Percentiles rank a stretch among this genome's conserved stretches.
Conservation (phyloP, 306 rosid genomes). For the Begonia masoniana region DNA sequence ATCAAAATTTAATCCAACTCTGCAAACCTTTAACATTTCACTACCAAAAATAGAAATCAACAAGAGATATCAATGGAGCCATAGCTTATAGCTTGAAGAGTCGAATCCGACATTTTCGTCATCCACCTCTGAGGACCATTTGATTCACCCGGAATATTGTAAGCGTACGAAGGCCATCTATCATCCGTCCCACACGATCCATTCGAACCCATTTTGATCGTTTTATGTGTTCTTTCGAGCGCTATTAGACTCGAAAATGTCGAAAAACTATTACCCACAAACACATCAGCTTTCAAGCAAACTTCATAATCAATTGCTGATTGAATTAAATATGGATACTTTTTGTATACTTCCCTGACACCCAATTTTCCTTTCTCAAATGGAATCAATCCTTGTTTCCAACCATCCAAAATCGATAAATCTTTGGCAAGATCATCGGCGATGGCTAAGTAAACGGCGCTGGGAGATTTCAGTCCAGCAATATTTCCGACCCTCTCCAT, state of each 20-base stretch:
- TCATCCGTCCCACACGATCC: slow-evolving; percentile 34
- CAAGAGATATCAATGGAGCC: slow-evolving; percentile 56
- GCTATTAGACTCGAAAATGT: slow-evolving; percentile 82
- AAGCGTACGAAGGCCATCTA: slow-evolving; percentile 81
- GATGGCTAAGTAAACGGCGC: slow-evolving; percentile 58
- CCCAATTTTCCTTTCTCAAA: slow-evolving; percentile 74
- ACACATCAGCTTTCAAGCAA: slow-evolving; percentile 59
- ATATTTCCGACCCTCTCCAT: slow-evolving; percentile 53
- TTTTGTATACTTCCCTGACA: slow-evolving; percentile 37
- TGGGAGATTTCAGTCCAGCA: slow-evolving; percentile 28
- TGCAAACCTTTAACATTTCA: not conserved
- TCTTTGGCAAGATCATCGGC: slow-evolving; percentile 70
- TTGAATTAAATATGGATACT: slow-evolving; percentile 71
- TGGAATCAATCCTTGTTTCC: slow-evolving; percentile 64
- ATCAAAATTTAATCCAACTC: too few species aligned
- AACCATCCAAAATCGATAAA: slow-evolving; percentile 46
- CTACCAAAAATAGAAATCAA: slow-evolving; percentile 8
- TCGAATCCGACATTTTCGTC: slow-evolving; percentile 60
- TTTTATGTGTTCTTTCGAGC: slow-evolving; percentile 78
- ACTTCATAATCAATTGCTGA: slow-evolving; percentile 93
- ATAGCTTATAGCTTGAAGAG: slow-evolving; percentile 61
- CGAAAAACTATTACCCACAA: slow-evolving; percentile 89
- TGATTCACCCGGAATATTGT: slow-evolving; percentile 46
- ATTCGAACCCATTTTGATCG: slow-evolving; percentile 25
- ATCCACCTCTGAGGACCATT: slow-evolving; percentile 64